A percentile compares a stretch with the other conserved stretches of the same genome.
Evolutionary conservation across 2,329 filamentous ascomycete genomes (phyloP).

Genomic region (Diplodia seriata): DNA sequence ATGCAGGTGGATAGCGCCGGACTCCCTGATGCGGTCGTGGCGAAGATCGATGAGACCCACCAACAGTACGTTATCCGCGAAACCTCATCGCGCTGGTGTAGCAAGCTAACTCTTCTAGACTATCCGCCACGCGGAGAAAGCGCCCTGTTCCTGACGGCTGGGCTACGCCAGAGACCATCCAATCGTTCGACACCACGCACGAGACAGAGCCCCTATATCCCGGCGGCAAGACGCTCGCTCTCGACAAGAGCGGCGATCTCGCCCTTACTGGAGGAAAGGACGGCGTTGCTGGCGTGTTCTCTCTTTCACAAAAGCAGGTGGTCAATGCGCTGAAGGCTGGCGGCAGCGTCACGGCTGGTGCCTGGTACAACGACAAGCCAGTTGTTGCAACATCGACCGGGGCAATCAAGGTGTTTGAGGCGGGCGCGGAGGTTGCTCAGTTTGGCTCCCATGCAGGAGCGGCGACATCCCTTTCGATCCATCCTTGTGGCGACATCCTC

Average conservation of each 20-base stretch:
- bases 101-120: conserved; percentile 58
- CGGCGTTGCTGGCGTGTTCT: conserved; percentile 78
- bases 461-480: conserved; percentile 76
- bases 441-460: conserved; percentile 84
- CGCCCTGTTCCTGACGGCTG: conserved; percentile 84
- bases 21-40: conserved; percentile 73
- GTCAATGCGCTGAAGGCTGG: conserved; percentile 70
- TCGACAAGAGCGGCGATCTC: conserved; percentile 67
- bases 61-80: conserved; percentile 69
- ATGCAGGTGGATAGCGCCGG: conserved; percentile 91
- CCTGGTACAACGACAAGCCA: conserved; percentile 72
- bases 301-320: conserved; percentile 77
- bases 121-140: conserved; percentile 89
- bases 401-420: conserved; percentile 78
- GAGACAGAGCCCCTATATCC: conserved; percentile 66
- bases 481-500: conserved; percentile 82
- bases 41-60: conserved; percentile 80
- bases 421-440: conserved; percentile 70
- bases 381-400: conserved; percentile 78
- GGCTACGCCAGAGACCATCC: conserved; percentile 77
- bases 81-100: background rate
- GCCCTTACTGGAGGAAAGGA: conserved; percentile 78
- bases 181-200: conserved; percentile 61
- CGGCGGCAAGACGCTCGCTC: conserved; percentile 63
- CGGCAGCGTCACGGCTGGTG: conserved; percentile 69